Conservation (phyloP, 169 alveolate genomes). For the Plasmodium gaboni region DNA sequence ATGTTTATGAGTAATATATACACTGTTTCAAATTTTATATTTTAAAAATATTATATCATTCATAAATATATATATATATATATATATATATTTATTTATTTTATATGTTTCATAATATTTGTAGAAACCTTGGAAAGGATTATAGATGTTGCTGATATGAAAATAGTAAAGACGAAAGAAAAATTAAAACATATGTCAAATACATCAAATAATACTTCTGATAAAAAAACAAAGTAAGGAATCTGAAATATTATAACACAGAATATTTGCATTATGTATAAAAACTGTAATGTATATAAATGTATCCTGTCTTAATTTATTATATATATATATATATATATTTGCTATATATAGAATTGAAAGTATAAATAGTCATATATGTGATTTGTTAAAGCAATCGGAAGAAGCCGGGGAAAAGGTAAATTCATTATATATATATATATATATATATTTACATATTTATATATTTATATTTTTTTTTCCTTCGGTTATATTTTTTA, state of each 20-base stretch:
- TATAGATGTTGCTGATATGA: conserved; percentile 51
- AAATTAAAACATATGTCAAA: conserved; percentile 68
- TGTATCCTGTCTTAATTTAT: neutral
- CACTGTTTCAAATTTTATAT: no score
- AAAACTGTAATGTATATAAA: neutral
- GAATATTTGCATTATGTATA: neutral
- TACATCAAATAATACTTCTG: conserved; percentile 66
- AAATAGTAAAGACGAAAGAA: conserved; percentile 55
- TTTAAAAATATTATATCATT: neutral
- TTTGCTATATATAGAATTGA: conserved; percentile 61
- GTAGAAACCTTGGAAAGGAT: conserved; percentile 41
- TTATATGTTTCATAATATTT: conserved; percentile 4
- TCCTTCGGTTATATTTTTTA: neutral
- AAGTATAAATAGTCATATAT: conserved; percentile 78
- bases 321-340: conserved; percentile 1
- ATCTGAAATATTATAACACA: neutral
- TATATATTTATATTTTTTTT: neutral
- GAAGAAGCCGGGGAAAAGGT: conserved; percentile 83
- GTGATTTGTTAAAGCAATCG: conserved; percentile 78
- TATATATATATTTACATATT: neutral
- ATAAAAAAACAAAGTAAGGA: conserved; percentile 78
- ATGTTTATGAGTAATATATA: conserved; percentile 69
- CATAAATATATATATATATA: conserved; percentile 7
- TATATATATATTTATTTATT: conserved; percentile 1
- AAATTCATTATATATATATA: neutral